Conservation (phyloP, 805 yeast genomes). For the Saturnispora quitensis region DNA sequence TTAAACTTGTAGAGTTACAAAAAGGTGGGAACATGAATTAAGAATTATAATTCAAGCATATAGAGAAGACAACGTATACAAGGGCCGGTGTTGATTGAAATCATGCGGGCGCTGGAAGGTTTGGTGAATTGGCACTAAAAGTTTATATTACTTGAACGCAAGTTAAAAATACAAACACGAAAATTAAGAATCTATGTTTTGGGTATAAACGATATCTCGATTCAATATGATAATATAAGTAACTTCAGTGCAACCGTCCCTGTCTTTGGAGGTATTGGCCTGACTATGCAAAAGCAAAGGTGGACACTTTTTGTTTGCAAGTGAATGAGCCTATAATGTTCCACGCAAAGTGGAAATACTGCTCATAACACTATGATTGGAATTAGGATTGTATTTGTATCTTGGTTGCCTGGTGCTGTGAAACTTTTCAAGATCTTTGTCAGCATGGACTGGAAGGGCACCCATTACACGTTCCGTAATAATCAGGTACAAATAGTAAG, state of each 20-base stretch:
- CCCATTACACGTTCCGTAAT: background rate
- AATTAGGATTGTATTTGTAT: background rate
- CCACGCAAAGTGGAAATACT: slow-evolving; percentile 12
- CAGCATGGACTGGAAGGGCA: background rate
- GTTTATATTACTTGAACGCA: no score
- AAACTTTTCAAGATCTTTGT: slow-evolving; percentile 9
- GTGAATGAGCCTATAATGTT: background rate
- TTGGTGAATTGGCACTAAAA: no score
- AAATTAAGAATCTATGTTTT: background rate
- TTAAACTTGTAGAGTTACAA: no score
- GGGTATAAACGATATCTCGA: background rate
- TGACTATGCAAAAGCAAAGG: no score
- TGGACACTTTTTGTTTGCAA: background rate
- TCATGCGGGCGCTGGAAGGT: no score
- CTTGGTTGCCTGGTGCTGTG: background rate
- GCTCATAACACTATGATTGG: slow-evolving; percentile 11
- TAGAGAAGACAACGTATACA: background rate
- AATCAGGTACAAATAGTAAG: slow-evolving; percentile 2
- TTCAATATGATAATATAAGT: no score
- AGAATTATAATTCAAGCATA: background rate
- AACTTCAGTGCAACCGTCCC: background rate
- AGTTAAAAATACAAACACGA: no score
- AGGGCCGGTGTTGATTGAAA: no score
- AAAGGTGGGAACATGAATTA: no score
- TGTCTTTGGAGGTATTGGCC: background rate